phyloP scores from a whole-genome alignment of 139 green algal genomes.

The Medakamo hakoo region DNA sequence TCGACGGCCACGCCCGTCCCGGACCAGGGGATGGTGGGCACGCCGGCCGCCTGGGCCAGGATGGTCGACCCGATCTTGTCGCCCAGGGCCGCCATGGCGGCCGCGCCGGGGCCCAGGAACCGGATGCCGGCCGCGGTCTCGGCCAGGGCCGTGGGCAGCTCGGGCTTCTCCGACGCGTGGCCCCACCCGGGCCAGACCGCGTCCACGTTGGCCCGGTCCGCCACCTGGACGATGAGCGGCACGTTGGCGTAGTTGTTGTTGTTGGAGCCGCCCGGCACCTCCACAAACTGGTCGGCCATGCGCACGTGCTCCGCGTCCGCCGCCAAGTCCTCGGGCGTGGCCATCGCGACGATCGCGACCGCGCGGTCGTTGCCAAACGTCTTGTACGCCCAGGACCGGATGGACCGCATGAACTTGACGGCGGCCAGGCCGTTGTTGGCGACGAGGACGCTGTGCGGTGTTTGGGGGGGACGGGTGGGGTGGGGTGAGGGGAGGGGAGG shows the following conservation, averaged over 20 bases:
- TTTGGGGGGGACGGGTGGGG: neutral
- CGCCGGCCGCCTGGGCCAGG: slow-evolving; percentile 78
- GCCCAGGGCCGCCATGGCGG: slow-evolving; percentile 82
- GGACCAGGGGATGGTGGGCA: slow-evolving; percentile 79
- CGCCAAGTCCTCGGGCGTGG: slow-evolving; percentile 89
- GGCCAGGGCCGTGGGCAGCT: slow-evolving; percentile 64
- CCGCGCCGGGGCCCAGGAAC: slow-evolving; percentile 75
- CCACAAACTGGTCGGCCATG: slow-evolving; percentile 95
- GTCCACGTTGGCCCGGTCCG: slow-evolving; percentile 66
- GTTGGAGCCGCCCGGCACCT: slow-evolving; percentile 89
- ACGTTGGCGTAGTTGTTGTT: slow-evolving; percentile 99
- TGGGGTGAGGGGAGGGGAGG: neutral
- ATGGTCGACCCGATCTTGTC: slow-evolving; percentile 93
- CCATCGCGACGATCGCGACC: slow-evolving; percentile 81
- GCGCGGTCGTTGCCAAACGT: slow-evolving; percentile 46
- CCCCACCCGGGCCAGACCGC: slow-evolving; percentile 96
- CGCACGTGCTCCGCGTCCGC: slow-evolving; percentile 87
- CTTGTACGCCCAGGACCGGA: slow-evolving; percentile 69
- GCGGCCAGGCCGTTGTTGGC: slow-evolving; percentile 92
- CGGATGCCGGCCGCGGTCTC: slow-evolving; percentile 40
- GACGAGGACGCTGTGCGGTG: slow-evolving; percentile 57
- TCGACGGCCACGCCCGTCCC: slow-evolving; percentile 44
- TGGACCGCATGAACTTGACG: slow-evolving; percentile 92
- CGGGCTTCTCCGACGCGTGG: slow-evolving; percentile 89
- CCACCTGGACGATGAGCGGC: slow-evolving; percentile 71